Base-by-base conservation (phyloP, 495 filamentous ascomycete genomes). In the Daldinia concentrica region DNA sequence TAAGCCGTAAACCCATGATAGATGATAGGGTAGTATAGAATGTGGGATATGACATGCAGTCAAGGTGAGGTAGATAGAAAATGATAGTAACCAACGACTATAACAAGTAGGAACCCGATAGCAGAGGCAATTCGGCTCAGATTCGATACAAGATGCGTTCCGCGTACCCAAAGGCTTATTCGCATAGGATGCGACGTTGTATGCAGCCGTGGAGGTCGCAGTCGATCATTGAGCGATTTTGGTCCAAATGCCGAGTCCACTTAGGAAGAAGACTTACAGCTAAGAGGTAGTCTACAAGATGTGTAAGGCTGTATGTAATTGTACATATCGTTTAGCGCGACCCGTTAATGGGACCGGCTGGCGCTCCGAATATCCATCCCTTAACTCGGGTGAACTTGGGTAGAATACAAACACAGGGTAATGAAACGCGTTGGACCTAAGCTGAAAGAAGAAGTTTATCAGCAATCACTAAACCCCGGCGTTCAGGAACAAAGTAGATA, bases 71-170 rank as follows among this genome's bases (percentile, higher is more conserved):
- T 57, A 56, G 37, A 27, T n/a, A 14, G 59, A 19, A 57, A 61
- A 61, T 56, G 29, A 30, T 61, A 61, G 34, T 19, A 57, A 29
- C 19, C 6, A 22, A 51, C 9, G n/a, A 22, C 4, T 43, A 39
- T 58, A 34, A 14, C 48, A 56, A 56, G 50, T 57, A 37, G 45
- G 19, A 45, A 58, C 36, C 52, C 66, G 61, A 69, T 70, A 72
- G 64, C 54, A 34, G 56, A 64, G 36, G 24, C 17, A 34, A 56
- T 52, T 71, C 17, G 59, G 55, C 15, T 66, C 56, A 64, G 61
- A 72, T 77, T 79, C 74, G 77, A 80, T 68, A 80, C 78, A 72
- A 72, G 62, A 74, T 76, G 69, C 69, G 77, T 78, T 80, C 76
- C 79, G 76, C 64, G 64, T 64, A 67, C 58, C 70, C 68, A 71